Conservation (phyloP, 768 basidiomycete species). For the Neoboletus brunneissimus region DNA sequence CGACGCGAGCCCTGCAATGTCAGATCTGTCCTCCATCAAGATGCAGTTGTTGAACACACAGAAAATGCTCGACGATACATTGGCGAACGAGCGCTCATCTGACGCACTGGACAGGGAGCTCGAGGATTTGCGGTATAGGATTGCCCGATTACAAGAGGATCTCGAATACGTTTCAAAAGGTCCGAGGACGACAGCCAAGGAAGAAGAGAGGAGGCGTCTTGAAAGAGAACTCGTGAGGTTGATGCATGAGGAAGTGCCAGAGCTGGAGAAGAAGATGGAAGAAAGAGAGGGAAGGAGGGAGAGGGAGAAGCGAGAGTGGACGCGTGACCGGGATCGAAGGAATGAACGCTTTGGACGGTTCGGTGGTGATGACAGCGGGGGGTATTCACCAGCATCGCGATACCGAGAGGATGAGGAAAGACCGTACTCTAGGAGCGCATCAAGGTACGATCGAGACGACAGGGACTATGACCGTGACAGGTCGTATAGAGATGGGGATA, state of each 20-base stretch:
- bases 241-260: slow-evolving; percentile 89
- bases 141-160: slow-evolving; percentile 86
- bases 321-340: slow-evolving; percentile 73
- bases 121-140: slow-evolving; percentile 79
- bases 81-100: slow-evolving; percentile 76
- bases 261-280: slow-evolving; percentile 82
- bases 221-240: slow-evolving; percentile 85
- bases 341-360: slow-evolving; percentile 79
- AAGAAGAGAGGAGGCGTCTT: slow-evolving; percentile 80
- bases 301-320: slow-evolving; percentile 75
- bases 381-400: slow-evolving; percentile 33
- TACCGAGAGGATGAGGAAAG: slow-evolving; percentile 49
- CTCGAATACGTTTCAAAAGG: slow-evolving; percentile 83
- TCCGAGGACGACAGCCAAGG: slow-evolving; percentile 65
- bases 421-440: slow-evolving; percentile 47
- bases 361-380: slow-evolving; percentile 43
- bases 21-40: slow-evolving; percentile 86
- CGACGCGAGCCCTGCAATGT: slow-evolving; percentile 51
- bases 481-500: slow-evolving; percentile 32
- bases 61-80: slow-evolving; percentile 70
- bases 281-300: slow-evolving; percentile 73
- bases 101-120: slow-evolving; percentile 90
- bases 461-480: slow-evolving; percentile 36
- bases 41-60: slow-evolving; percentile 77
- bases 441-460: slow-evolving; percentile 35